Evolutionary conservation across 495 filamentous ascomycete species (phyloP).

Genomic region (Neurospora sp.): DNA sequence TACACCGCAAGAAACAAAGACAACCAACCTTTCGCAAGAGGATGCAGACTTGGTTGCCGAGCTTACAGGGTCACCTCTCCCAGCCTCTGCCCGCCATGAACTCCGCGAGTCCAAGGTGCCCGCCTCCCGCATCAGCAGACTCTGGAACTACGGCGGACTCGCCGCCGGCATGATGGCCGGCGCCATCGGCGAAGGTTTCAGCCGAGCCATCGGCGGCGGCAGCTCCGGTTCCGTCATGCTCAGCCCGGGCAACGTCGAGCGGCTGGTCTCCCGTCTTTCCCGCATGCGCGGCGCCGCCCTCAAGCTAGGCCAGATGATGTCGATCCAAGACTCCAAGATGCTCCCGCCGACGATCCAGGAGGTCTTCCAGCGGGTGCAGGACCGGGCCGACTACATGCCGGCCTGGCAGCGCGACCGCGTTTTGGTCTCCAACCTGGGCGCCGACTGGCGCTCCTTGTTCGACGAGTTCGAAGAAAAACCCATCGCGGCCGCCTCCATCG

Average conservation of each 20-base stretch:
- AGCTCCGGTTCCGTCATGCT: constrained; percentile 70
- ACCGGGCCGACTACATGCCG: constrained; percentile 97
- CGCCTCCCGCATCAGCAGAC: constrained; percentile 69
- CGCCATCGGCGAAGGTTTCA: constrained; percentile 74
- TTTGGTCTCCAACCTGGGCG: constrained; percentile 63
- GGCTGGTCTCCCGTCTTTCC: constrained; percentile 83
- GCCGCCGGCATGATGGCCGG: constrained; percentile 94
- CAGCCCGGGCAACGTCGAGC: constrained; percentile 79
- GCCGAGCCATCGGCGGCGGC: constrained; percentile 51
- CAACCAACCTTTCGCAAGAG: not conserved
- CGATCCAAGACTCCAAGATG: constrained; percentile 97
- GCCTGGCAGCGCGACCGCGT: constrained; percentile 82
- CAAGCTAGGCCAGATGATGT: constrained; percentile 97
- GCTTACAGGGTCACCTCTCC: not conserved
- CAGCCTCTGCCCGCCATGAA: constrained; percentile 40
- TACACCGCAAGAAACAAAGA: not conserved
- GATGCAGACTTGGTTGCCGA: constrained; percentile 11
- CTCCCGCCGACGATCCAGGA: constrained; percentile 74
- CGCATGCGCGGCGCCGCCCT: constrained; percentile 95
- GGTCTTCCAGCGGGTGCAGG: constrained; percentile 88
- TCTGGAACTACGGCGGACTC: constrained; percentile 92
- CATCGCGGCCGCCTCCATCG: constrained; percentile 94
- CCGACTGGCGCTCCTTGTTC: constrained; percentile 79
- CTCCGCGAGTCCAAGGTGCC: constrained; percentile 87
- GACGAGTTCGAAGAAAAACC: constrained; percentile 78